Base-by-base conservation (phyloP, 345 rosid species). In the Citrus inodora region DNA sequence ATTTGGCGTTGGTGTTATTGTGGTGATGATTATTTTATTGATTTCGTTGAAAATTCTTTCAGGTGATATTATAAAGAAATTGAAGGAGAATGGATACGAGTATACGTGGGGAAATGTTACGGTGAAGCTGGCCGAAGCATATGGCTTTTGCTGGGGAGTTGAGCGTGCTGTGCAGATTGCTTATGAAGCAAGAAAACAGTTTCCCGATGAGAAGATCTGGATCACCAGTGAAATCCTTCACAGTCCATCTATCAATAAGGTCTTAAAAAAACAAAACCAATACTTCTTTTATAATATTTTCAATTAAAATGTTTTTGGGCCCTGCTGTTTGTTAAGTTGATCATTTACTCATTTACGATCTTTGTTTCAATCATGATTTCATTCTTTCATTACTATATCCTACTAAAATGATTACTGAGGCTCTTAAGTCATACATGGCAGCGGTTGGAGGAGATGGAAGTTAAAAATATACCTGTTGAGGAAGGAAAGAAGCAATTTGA, bases 131-230 rank as follows among this genome's bases (percentile, higher is more conserved):
- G 97, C 97, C 1, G 95, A 93, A 82, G 82, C 98, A 3, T 91
- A 90, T 78, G 98, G 97, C 0, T 96, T 93, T 81, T 92, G 97
- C 86, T 90, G 97, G 97, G 99, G 98, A 0, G 97, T 96, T 24
- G 98, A 93, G 85, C 90, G 97, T 35, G 97, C 99, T 53, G 99
- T 96, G 19, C 98, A 94, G 88, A 96, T 94, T 86, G 99, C 99
- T 76, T 96, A 93, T 79, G 98, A 96, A 84, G 97, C 98, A 1
- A 90, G 97, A 76, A 94, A 78, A 78, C 95, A 92, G 75, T 94
- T 92, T 80, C 97, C 97, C 0, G 86, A 86, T 16, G 94, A 94
- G 70, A 96, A 75, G 84, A 88, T 96, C 80, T 96, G 97, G 99
- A 84, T 96, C 65, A 94, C 99, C 7, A 94, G 89, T 84, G 97